These are phyloP conservation scores for Jamesozyma lodderae DNA, from an alignment of 805 yeast species.

Conservation along the genomic window DNA sequence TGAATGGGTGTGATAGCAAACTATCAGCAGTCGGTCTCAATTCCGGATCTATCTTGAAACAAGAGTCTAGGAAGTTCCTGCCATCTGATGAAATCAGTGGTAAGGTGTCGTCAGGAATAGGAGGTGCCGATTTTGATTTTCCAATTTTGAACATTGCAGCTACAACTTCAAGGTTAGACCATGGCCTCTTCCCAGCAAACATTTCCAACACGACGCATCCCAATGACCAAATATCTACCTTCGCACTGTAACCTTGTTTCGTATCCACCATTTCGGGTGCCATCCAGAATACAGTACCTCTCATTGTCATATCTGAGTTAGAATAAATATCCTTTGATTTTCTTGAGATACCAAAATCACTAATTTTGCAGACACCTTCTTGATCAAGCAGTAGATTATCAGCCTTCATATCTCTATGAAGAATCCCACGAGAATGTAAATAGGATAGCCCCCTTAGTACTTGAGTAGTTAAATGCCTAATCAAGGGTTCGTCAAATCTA, in stretches of 20 bases:
- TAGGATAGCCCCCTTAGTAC: constrained; percentile 81
- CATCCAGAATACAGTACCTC: constrained; percentile 99
- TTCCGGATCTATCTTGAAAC: constrained; percentile 75
- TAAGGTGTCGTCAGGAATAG: constrained; percentile 83
- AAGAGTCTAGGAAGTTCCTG: constrained; percentile 57
- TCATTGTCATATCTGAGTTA: constrained; percentile 95
- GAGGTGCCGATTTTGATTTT: constrained; percentile 82
- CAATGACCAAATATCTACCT: constrained; percentile 95
- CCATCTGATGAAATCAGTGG: constrained; percentile 58
- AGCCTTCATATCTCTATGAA: constrained; percentile 94
- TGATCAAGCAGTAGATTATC: constrained; percentile 81
- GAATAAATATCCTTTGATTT: constrained; percentile 76
- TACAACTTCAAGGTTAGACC: constrained; percentile 92
- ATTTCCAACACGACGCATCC: constrained; percentile 96
- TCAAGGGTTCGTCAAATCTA: constrained; percentile 68
- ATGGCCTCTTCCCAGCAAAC: constrained; percentile 96
- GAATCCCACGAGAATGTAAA: constrained; percentile 74
- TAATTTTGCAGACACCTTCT: constrained; percentile 90
- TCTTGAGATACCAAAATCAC: constrained; percentile 94
- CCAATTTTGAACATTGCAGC: constrained; percentile 91
- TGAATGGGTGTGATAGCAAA: constrained; percentile 47
- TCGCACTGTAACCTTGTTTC: constrained; percentile 91
- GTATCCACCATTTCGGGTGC: constrained; percentile 97
- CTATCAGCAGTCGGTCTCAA: constrained; percentile 77
- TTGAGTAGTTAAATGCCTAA: constrained; percentile 66